phyloP scores from a whole-genome alignment of 331 rosid species.

The Dryas integrifolia region DNA sequence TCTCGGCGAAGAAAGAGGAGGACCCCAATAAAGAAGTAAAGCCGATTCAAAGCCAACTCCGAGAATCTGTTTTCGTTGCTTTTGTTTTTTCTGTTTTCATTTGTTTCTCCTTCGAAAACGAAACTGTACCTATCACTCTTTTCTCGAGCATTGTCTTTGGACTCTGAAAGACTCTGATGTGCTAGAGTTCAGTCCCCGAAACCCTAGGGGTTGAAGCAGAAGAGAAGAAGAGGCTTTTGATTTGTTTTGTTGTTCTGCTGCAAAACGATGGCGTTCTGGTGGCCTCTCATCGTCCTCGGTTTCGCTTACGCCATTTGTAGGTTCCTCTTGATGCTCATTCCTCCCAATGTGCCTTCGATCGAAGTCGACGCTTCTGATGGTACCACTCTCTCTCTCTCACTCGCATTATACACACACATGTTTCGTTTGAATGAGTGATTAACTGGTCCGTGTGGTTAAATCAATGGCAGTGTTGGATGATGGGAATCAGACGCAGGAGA shows the following conservation, averaged over 20 bases:
- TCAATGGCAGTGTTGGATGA: slow-evolving; percentile 73
- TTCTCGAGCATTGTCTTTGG: not conserved
- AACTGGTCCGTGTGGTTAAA: slow-evolving; percentile 8
- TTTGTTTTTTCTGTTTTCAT: not conserved
- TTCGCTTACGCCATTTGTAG: slow-evolving; percentile 71
- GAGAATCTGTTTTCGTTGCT: not conserved
- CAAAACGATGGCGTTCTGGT: slow-evolving; percentile 68
- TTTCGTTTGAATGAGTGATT: not conserved
- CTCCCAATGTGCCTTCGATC: slow-evolving; percentile 79
- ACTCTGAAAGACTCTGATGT: no score
- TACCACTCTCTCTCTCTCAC: slow-evolving; percentile 26
- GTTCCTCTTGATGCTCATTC: slow-evolving; percentile 74
- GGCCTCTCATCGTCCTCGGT: slow-evolving; percentile 66
- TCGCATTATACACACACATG: not conserved
- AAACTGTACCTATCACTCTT: not conserved
- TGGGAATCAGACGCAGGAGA: slow-evolving; percentile 72
- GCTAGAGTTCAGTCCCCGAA: no score
- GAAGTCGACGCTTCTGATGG: slow-evolving; percentile 84
- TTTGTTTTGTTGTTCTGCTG: not conserved
- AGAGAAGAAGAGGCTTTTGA: not conserved
- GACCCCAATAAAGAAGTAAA: not conserved
- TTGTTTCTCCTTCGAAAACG: not conserved
- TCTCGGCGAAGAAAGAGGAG: not conserved
- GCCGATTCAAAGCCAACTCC: not conserved
- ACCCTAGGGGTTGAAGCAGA: not conserved